Evolutionary conservation across 2,329 filamentous ascomycete genomes (phyloP).

Genomic region (Xenoacremonium recifei): DNA sequence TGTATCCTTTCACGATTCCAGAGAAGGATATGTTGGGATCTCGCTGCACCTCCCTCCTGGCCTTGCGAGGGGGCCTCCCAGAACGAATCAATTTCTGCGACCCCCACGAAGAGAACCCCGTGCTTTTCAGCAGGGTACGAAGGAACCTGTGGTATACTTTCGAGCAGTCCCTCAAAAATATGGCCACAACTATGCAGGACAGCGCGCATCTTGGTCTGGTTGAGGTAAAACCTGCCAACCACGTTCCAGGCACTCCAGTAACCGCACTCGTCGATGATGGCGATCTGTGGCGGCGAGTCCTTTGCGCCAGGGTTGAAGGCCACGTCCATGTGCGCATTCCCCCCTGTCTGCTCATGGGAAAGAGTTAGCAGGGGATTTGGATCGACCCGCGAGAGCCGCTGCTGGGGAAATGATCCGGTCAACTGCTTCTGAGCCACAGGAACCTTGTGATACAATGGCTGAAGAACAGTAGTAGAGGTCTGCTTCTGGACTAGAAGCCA

Average conservation of each 20-base stretch:
- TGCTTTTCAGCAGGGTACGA: slow-evolving; percentile 36
- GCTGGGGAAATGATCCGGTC: slow-evolving; percentile 9
- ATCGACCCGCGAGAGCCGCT: slow-evolving; percentile 50
- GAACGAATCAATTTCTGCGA: slow-evolving; percentile 17
- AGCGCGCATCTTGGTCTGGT: slow-evolving; percentile 32
- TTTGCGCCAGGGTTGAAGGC: slow-evolving; percentile 56
- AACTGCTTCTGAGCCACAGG: slow-evolving; percentile 28
- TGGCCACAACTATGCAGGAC: slow-evolving; percentile 41
- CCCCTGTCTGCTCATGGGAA: slow-evolving; percentile 50
- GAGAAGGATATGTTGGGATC: slow-evolving; percentile 29
- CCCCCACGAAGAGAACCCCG: slow-evolving; percentile 42
- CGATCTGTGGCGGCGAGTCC: slow-evolving; percentile 58
- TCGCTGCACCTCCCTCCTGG: slow-evolving; percentile 7
- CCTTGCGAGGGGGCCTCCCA: slow-evolving; percentile 15
- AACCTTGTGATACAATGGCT: slow-evolving; percentile 46
- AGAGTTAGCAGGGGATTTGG: slow-evolving; percentile 55
- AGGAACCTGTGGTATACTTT: slow-evolving; percentile 29
- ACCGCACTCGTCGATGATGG: slow-evolving; percentile 63
- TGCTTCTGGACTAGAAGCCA: slow-evolving; percentile 56
- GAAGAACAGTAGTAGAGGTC: slow-evolving; percentile 50
- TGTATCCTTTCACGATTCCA: slow-evolving; percentile 37
- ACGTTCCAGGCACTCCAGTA: slow-evolving; percentile 69
- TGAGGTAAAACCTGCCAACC: slow-evolving; percentile 32
- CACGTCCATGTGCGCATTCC: slow-evolving; percentile 58
- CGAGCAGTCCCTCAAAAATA: slow-evolving; percentile 38